Evolutionary conservation across 2,329 filamentous ascomycete genomes (phyloP).

Genomic region (Colletotrichum costaricense): DNA sequence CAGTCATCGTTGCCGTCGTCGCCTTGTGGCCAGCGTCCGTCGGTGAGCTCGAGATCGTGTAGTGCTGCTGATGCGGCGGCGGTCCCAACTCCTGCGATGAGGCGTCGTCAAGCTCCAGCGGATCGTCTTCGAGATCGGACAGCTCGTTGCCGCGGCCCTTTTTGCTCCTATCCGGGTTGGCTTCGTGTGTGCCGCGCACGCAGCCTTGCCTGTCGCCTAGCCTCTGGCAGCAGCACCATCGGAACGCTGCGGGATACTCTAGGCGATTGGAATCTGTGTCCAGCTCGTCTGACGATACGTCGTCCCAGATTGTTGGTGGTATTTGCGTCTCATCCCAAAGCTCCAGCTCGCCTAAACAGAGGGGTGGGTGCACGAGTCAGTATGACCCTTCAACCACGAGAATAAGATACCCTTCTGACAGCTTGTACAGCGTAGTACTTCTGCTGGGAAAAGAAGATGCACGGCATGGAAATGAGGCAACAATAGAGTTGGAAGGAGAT

Average conservation of each 20-base stretch:
- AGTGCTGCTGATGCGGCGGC: slow-evolving; percentile 10
- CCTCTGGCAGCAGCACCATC: slow-evolving; percentile 34
- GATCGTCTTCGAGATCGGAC: slow-evolving; percentile 28
- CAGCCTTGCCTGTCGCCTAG: slow-evolving; percentile 27
- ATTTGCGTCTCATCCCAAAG: slow-evolving; percentile 34
- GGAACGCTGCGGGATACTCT: slow-evolving; percentile 33
- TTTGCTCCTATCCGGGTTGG: slow-evolving; percentile 33
- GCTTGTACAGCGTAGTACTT: neutral
- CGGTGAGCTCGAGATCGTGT: neutral
- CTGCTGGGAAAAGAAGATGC: neutral
- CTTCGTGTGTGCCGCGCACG: slow-evolving; percentile 30
- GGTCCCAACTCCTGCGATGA: neutral
- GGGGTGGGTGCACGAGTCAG: slow-evolving; percentile 5
- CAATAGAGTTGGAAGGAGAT: neutral
- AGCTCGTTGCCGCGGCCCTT: slow-evolving; percentile 34
- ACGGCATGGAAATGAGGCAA: neutral
- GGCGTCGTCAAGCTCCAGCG: slow-evolving; percentile 22
- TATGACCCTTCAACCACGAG: neutral
- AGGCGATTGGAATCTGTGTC: slow-evolving; percentile 34
- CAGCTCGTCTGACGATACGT: slow-evolving; percentile 27
- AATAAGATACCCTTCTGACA: neutral
- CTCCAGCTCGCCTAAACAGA: slow-evolving; percentile 28
- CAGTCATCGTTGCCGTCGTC: neutral
- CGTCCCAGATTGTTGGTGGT: slow-evolving; percentile 21
- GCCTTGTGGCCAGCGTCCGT: neutral